phyloP scores from a whole-genome alignment of 1,284 basidiomycete genomes.

The Ceratobasidium papillatum region DNA sequence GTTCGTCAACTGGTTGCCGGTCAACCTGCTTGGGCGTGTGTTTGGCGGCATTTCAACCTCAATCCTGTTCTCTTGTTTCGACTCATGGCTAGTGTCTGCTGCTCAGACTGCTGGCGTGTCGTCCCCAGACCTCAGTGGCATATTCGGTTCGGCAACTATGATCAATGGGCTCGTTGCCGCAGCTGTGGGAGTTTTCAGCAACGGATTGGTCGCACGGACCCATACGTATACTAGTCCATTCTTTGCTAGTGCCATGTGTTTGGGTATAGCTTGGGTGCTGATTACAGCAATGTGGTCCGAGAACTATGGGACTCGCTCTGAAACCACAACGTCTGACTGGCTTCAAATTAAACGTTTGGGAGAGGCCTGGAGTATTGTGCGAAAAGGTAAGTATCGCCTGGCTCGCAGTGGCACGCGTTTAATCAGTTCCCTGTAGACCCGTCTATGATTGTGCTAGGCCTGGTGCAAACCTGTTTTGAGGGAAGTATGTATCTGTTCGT shows the following conservation, averaged over 20 bases:
- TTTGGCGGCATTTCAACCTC: constrained; percentile 75
- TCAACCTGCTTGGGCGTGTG: constrained; percentile 68
- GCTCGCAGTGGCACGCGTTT: constrained; percentile 8
- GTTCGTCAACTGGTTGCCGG: constrained; percentile 62
- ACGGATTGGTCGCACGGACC: constrained; percentile 63
- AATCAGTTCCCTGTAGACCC: constrained; percentile 57
- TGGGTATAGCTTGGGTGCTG: constrained; percentile 63
- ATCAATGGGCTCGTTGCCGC: constrained; percentile 76
- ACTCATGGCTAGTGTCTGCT: constrained; percentile 75
- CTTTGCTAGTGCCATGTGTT: constrained; percentile 65
- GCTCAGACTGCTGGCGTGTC: constrained; percentile 62
- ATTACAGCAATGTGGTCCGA: constrained; percentile 70
- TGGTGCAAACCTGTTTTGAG: constrained; percentile 80
- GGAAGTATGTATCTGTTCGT: constrained; percentile 85
- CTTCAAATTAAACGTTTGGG: constrained; percentile 64
- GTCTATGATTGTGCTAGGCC: constrained; percentile 69
- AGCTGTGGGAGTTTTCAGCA: constrained; percentile 68
- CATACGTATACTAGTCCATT: constrained; percentile 67
- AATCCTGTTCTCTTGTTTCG: constrained; percentile 77
- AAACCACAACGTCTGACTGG: constrained; percentile 53
- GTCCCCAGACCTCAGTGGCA: constrained; percentile 67
- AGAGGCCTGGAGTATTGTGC: constrained; percentile 67
- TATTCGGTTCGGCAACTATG: constrained; percentile 74
- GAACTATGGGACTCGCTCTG: constrained; percentile 66
- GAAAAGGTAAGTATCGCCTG: constrained; percentile 56